Base-by-base conservation (phyloP, 2,329 filamentous ascomycete genomes). In the Graphilbum fragrans region DNA sequence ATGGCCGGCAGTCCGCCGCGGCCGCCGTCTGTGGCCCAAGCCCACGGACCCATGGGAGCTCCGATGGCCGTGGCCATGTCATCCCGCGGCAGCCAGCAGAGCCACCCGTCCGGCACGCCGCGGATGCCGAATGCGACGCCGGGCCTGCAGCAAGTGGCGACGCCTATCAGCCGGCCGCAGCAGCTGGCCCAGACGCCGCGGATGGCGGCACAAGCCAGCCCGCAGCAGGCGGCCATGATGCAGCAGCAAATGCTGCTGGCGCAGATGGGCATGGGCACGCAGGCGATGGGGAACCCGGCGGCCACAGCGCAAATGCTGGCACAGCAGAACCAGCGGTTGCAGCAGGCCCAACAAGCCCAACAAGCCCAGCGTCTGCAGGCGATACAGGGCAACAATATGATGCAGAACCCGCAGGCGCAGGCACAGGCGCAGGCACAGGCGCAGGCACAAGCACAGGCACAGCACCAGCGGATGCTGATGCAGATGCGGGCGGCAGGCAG, bases 1-100 rank as follows among this genome's bases (percentile, higher is more conserved):
- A 79, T 83, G 67, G 78, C 77, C 18, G 75, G 67, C 39, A 85
- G 80, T 52, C 81, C 81, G 21, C 66, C 77, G 17, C 67, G 80
- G 35, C 78, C 81, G 16, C 64, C 78, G 1, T 84, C 80, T 16
- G 77, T 78, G 5, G 74, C 77, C 4, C 77, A 79, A 46, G 73
- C 69, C 40, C 70, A 71, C 41, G 55, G 60, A 2, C 64, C 70
- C 0, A 77, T 78, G 66, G 65, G 67, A 7, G 74, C 67, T 0
- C 70, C 75, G 4, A 77, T 78, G 69, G 61, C 74, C 0, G 69
- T 74, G 50, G 72, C 66, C 49, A 81, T 80, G 76, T 77, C 72
- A 41, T 66, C 73, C 18, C 69, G 76, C 46, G 72, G 74, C 43
- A 81, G 77, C 51, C 77, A 82, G 52, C 77, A 81, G 52, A 81